Conservation (phyloP, 257 asterid species). For the Knoxia roxburghii region DNA sequence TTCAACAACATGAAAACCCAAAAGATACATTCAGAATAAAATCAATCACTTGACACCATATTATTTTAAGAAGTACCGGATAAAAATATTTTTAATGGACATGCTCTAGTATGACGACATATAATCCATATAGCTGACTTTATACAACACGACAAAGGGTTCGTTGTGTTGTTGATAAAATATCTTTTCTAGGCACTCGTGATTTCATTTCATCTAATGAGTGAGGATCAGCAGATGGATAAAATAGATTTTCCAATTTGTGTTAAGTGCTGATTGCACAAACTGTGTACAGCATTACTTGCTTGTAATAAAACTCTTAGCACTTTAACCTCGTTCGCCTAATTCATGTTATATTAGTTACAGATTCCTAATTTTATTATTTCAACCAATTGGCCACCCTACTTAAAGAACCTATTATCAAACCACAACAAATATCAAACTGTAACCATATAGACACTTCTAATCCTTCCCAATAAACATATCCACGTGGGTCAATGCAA, state of each 20-base stretch:
- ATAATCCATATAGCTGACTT: too few relatives aligned
- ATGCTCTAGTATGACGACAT: too few relatives aligned
- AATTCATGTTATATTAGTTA: not conserved
- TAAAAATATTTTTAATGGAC: too few relatives aligned
- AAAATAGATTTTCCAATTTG: not conserved
- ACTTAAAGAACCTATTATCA: not conserved
- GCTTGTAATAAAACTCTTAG: not conserved
- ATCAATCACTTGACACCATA: not conserved
- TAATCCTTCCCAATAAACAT: constrained; percentile 40
- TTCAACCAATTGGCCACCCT: not conserved
- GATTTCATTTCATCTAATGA: not conserved
- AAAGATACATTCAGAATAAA: not conserved
- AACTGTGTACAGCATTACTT: not conserved
- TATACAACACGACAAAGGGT: too few relatives aligned
- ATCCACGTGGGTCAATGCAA: constrained; percentile 76
- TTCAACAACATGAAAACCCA: too few relatives aligned
- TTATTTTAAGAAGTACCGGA: too few relatives aligned
- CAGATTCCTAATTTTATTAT: not conserved
- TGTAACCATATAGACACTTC: too few relatives aligned
- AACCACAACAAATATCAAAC: not conserved
- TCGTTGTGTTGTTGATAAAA: too few relatives aligned
- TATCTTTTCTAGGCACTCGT: not conserved
- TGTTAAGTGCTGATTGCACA: not conserved
- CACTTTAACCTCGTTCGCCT: not conserved
- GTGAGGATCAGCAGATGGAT: not conserved